Evolutionary conservation across 2,329 filamentous ascomycete species (phyloP).

Genomic region (Coccinonectria pachysandricola): DNA sequence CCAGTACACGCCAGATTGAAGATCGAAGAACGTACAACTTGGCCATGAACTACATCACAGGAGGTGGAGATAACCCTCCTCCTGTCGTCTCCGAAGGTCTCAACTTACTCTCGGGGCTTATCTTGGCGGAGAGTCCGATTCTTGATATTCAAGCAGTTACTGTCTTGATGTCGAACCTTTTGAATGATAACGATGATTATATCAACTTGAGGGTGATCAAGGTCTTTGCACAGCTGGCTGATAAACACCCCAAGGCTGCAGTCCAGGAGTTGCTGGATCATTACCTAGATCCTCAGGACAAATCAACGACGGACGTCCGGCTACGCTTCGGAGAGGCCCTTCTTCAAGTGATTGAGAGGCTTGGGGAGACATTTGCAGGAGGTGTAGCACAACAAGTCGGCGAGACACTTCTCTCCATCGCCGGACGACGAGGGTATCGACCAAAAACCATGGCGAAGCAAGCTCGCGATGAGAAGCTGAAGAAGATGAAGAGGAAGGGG

Average conservation of each 20-base stretch:
- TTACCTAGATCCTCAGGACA: conserved; percentile 55
- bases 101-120: conserved; percentile 47
- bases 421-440: conserved; percentile 51
- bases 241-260: conserved; percentile 51
- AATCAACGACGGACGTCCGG: conserved; percentile 49
- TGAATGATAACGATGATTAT: conserved; percentile 60
- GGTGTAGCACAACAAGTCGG: conserved; percentile 41
- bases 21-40: conserved; percentile 52
- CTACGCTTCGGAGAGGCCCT: conserved; percentile 61
- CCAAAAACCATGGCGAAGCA: conserved; percentile 49
- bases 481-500: conserved; percentile 37
- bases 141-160: conserved; percentile 57
- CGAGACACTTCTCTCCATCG: conserved; percentile 51
- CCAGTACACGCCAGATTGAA: conserved; percentile 41
- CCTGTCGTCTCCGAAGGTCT: conserved; percentile 58
- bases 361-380: conserved; percentile 45
- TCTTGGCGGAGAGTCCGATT: conserved; percentile 43
- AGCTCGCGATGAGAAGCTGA: conserved; percentile 36
- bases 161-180: conserved; percentile 51
- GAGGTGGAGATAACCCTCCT: conserved; percentile 47
- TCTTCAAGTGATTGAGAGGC: conserved; percentile 51
- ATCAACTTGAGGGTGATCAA: conserved; percentile 60
- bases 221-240: conserved; percentile 51
- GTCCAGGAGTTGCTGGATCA: conserved; percentile 53
- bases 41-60: conserved; percentile 53